Evolutionary conservation across 768 basidiomycete genomes (phyloP).

Genomic region (Pulveroboletus frians): DNA sequence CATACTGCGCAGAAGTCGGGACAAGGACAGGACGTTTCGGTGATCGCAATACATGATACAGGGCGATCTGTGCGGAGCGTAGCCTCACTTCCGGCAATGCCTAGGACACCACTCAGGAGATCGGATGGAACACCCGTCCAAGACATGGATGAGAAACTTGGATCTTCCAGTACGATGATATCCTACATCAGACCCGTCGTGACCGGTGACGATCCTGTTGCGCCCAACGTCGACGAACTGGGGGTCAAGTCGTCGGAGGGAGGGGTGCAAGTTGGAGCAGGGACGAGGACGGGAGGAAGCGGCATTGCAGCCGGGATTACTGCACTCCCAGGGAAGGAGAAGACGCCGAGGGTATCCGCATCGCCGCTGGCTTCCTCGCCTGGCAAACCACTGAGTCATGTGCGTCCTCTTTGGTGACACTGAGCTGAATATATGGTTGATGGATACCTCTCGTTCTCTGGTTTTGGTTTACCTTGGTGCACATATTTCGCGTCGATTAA

Average conservation of each 20-base stretch:
- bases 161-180: slow-evolving; percentile 74
- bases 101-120: slow-evolving; percentile 28
- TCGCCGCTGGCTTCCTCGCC: slow-evolving; percentile 39
- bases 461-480: slow-evolving; percentile 15
- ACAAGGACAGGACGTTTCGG: slow-evolving; percentile 16
- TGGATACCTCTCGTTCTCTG: slow-evolving; percentile 15
- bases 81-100: slow-evolving; percentile 36
- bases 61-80: slow-evolving; percentile 36
- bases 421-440: slow-evolving; percentile 44
- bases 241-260: slow-evolving; percentile 42
- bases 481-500: slow-evolving; percentile 28
- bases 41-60: slow-evolving; percentile 31
- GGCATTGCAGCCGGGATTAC: slow-evolving; percentile 13
- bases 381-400: slow-evolving; percentile 73
- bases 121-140: slow-evolving; percentile 19
- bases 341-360: slow-evolving; percentile 20
- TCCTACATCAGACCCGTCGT: slow-evolving; percentile 52
- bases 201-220: slow-evolving; percentile 40
- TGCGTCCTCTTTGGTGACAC: slow-evolving; percentile 75
- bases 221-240: slow-evolving; percentile 35
- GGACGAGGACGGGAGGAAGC: slow-evolving; percentile 2
- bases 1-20: slow-evolving; percentile 31
- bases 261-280: slow-evolving; percentile 33
- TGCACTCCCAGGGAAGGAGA: slow-evolving; percentile 10
- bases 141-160: slow-evolving; percentile 40